Evolutionary conservation across 805 yeast species (phyloP).

Genomic region (Starmerella bombicola): DNA sequence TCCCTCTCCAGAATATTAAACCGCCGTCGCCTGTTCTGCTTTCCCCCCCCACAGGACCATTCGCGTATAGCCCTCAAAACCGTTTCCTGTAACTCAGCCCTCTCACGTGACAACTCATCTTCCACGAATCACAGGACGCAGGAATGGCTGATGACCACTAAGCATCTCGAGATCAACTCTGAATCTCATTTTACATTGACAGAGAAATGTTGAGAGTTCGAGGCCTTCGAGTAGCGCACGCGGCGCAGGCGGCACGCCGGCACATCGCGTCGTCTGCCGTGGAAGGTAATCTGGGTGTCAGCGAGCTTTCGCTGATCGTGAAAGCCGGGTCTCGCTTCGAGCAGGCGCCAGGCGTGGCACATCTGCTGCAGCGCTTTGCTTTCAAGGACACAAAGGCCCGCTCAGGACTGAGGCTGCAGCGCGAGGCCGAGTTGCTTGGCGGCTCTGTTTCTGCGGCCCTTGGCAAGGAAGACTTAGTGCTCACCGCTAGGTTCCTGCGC

Average conservation of each 20-base stretch:
- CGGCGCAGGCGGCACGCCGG: slow-evolving; percentile 12
- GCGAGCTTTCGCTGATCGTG: slow-evolving; percentile 67
- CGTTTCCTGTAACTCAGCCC: too few relatives aligned
- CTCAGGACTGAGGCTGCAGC: slow-evolving; percentile 81
- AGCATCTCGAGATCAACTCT: too few relatives aligned
- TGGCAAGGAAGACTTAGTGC: slow-evolving; percentile 73
- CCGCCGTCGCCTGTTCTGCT: too few relatives aligned
- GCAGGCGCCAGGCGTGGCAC: slow-evolving; percentile 65
- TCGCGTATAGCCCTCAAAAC: too few relatives aligned
- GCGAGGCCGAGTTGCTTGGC: slow-evolving; percentile 90
- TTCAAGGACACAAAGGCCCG: slow-evolving; percentile 65
- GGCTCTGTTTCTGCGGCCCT: slow-evolving; percentile 59
- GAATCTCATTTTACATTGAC: too few relatives aligned
- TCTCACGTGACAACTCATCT: too few relatives aligned
- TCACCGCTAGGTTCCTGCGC: slow-evolving; percentile 70
- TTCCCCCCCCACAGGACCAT: too few relatives aligned
- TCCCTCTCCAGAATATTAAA: too few relatives aligned
- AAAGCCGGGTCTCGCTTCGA: slow-evolving; percentile 68
- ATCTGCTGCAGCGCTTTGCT: slow-evolving; percentile 68
- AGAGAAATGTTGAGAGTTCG: slow-evolving; percentile 13
- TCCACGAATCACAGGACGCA: too few relatives aligned
- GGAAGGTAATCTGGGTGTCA: slow-evolving; percentile 54
- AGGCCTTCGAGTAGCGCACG: slow-evolving; percentile 11
- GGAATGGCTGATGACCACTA: too few relatives aligned
- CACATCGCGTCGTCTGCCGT: slow-evolving; percentile 8